Base-by-base conservation (phyloP, 208 protist genomes). In the Crithidia acanthocephali region DNA sequence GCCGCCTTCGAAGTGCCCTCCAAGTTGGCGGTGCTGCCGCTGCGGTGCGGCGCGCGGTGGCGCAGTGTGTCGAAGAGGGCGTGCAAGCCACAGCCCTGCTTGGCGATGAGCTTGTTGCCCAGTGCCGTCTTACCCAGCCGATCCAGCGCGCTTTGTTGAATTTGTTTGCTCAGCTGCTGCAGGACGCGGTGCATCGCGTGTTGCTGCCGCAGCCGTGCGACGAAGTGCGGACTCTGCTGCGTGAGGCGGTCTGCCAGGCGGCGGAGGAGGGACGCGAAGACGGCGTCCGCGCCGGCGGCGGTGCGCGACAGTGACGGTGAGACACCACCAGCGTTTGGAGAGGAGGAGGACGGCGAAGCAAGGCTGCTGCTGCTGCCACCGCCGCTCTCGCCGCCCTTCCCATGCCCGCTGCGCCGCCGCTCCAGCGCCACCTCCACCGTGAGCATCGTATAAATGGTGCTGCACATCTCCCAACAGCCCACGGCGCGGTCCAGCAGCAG, bases 401-500 rank as follows among this genome's bases (percentile, higher is more conserved):
- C 60, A 7, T 59, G 67, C 16, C 22, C 32, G 23, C 22, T 22
- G 40, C 72, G 64, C 22, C 65, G 66, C 32, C 62, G 66, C 61
- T 85, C 73, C 53, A 80, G 71, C 20, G 52, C 67, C 35, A 72
- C 68, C 79, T 95, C 88, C 18, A 93, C 84, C n/a, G 60, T 61
- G 40, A 85, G 75, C 40, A 72, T 63, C 80, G 88, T 95, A 68
- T 89, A 85, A 27, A 97, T 63, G 8, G 79, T 86, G 56, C 80
- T 84, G 76, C 89, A 95, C 37, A 97, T 47, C 74, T 95, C 89
- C 88, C 88, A 97, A 63, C 76, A 74, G 13, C 45, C 42, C 27
- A 79, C 13, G 10, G 91, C 90, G 22, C 91, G 83, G 23, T 74
- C 63, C 30, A 94, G 27, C 32, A 97, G 68, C 60, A 95, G 83